Evolutionary conservation across 1,284 basidiomycete genomes (phyloP), one percentile per base, ranked within the genome.

Genomic region (Ceratobasidium sp.): DNA sequence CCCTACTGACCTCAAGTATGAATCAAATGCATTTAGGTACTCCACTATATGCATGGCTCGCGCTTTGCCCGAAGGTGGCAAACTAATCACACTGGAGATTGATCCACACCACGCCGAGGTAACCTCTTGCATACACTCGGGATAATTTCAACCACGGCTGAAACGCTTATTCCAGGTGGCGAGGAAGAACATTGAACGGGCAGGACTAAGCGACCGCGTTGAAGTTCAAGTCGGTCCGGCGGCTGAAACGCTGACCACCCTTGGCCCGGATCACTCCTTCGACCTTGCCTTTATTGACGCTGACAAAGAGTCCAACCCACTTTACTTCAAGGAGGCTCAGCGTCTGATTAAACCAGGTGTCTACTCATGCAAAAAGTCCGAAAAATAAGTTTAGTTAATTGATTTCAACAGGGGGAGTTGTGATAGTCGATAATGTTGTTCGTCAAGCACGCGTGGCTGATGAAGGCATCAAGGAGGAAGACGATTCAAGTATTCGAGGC

Each of bases 281-380:
- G 86, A 88, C 75, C 75, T 88, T 31, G 79, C 80, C 2, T 88
- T 88, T 78, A 86, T 88, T 72, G 86, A 87, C 75, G 86, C 86
- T 1, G 86, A 88, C 78, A 87, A 87, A 74, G 72, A 75, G 10
- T 22, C 17, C 49, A 84, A 84, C 72, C 69, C 79, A 12, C 76
- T 76, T 7, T 87, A 87, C 74, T 85, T 85, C 77, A 77, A 76
- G 6, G 81, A 87, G 72, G 85, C 84, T 0, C 86, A 87, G 76
- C 81, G 86, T 6, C 78, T 88, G 8, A 80, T 85, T 1, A 79
- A 81, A 62, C 80, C 80, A 49, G 83, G 84, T 31, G 85, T 38
- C 80, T 86, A 20, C 86, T 87, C 70, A 85, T 86, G 70, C 69
- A 83, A 80, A 10, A n/a, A n/a, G n/a, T n/a, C n/a, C 0, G 12